Conservation (phyloP, 2,329 filamentous ascomycete species). For the Colletotrichum endophyticum region DNA sequence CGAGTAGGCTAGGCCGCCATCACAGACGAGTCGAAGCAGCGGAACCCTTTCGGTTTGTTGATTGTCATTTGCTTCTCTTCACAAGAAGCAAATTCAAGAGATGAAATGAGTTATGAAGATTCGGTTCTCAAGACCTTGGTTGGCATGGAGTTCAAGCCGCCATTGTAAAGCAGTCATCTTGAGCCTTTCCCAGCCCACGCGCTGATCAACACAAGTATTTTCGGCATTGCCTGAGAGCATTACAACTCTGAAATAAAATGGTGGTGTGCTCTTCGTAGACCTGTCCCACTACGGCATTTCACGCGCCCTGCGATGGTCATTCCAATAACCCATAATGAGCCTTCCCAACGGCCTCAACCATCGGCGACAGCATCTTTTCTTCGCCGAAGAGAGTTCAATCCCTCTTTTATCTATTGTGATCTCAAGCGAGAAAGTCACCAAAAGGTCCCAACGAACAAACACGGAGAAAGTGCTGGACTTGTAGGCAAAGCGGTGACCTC, state of each 20-base stretch:
- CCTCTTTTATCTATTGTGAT: not conserved
- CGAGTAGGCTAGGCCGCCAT: not conserved
- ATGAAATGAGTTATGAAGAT: not conserved
- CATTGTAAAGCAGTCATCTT: not conserved
- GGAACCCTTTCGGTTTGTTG: not conserved
- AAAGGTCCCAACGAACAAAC: not conserved
- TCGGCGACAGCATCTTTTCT: not conserved
- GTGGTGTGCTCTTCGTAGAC: not conserved
- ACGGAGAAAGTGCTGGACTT: not conserved
- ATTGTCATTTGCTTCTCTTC: not conserved
- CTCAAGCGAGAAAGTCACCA: not conserved
- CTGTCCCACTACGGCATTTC: not conserved
- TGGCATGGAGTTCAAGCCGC: not conserved
- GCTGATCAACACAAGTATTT: not conserved
- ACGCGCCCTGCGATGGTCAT: not conserved
- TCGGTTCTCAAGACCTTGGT: not conserved
- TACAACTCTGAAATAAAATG: not conserved
- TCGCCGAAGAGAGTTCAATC: not conserved
- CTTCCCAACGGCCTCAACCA: not conserved
- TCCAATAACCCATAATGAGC: not conserved
- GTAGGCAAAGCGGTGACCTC: not conserved
- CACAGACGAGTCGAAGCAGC: not conserved
- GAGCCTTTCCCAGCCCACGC: not conserved
- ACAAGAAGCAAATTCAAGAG: accelerated
- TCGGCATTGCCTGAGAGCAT: not conserved